Percentiles rank a stretch among this genome's conserved stretches.
Conservation (phyloP, 495 filamentous ascomycete genomes). For the Clavariopsis aquatica region DNA sequence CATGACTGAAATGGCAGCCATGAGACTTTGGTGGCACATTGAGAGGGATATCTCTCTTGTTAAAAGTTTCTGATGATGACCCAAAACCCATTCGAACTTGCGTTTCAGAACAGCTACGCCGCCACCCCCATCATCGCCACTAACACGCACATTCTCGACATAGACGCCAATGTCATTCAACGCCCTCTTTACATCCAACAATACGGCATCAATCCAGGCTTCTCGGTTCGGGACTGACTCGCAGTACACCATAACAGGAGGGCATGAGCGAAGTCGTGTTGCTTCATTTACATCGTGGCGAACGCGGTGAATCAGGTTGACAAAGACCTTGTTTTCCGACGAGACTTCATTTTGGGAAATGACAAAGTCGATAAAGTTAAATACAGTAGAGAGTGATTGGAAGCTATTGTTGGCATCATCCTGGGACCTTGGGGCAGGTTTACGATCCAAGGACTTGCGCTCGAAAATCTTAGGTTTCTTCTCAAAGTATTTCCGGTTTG, state of each 20-base stretch:
- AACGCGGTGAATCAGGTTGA: conserved; percentile 39
- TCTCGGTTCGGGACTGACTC: conserved; percentile 26
- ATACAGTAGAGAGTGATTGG: conserved; percentile 37
- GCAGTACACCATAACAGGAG: conserved; percentile 21
- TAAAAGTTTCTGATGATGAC: conserved; percentile 38
- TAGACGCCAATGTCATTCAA: conserved; percentile 43
- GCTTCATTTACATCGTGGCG: conserved; percentile 38
- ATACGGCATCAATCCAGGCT: conserved; percentile 33
- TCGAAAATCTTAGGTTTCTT: conserved; percentile 20
- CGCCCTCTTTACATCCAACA: conserved; percentile 34
- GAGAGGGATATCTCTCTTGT: conserved; percentile 30
- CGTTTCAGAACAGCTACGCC: conserved; percentile 32
- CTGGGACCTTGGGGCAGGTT: background rate
- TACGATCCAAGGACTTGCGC: conserved; percentile 10
- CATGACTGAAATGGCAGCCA: conserved; percentile 29
- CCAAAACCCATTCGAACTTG: conserved; percentile 40
- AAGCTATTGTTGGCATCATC: conserved; percentile 26
- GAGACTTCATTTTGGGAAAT: conserved; percentile 30
- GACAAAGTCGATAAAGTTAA: conserved; percentile 39
- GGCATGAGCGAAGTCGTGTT: conserved; percentile 29
- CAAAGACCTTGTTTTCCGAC: conserved; percentile 38
- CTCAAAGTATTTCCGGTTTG: conserved; percentile 2
- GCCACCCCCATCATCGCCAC: conserved; percentile 25
- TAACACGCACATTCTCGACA: conserved; percentile 35
- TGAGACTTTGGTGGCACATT: conserved; percentile 40